Evolutionary conservation across 2,329 filamentous ascomycete genomes (phyloP), one percentile per base, ranked within the genome.

Genomic region (Ascochyta koolunga): DNA sequence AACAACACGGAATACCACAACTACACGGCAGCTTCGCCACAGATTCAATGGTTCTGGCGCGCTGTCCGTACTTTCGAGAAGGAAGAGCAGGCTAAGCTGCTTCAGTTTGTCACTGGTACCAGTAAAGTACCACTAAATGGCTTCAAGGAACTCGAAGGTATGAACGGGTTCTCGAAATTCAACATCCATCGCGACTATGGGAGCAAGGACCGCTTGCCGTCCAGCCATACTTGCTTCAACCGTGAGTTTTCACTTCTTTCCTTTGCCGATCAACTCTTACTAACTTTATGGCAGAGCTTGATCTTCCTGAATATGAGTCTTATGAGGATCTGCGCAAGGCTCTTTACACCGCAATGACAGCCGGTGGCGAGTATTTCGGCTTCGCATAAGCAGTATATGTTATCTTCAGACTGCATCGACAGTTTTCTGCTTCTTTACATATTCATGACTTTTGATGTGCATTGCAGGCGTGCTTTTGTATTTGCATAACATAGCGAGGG

Each of bases 1-100:
- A 92, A 90, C 78, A 96, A 97, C 77, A 96, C 93, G 2, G 96
- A 99, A 72, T 98, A 99, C 68, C 93, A 98, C 77, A 98, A 98
- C 76, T 99, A 99, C 79, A 91, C 86, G 4, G 89, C 91, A 27
- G 93, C 93, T 0, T 97, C 95, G 3, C 90, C 91, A 38, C 96
- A 99, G 74, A 96, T 99, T 55, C 93, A 98, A 75, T 99, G 95
- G 95, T 99, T 99, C 86, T 99, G 95, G 95, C 89, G 96, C 69
- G 95, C 95, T 22, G 87, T 99, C 37, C 88, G 95, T 66, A 96
- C 93, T 4, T 99, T 97, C 71, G 96, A 98, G 80, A 98, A 98
- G 79, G 96, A 99, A 79, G 96, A 99, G 78, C 90, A 91, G 56
- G 95, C 95, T 66, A 99, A 99, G 78, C 81, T 99, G 59, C 83